Conservation (phyloP, 441 rosid species). For the Sinapis alba region DNA sequence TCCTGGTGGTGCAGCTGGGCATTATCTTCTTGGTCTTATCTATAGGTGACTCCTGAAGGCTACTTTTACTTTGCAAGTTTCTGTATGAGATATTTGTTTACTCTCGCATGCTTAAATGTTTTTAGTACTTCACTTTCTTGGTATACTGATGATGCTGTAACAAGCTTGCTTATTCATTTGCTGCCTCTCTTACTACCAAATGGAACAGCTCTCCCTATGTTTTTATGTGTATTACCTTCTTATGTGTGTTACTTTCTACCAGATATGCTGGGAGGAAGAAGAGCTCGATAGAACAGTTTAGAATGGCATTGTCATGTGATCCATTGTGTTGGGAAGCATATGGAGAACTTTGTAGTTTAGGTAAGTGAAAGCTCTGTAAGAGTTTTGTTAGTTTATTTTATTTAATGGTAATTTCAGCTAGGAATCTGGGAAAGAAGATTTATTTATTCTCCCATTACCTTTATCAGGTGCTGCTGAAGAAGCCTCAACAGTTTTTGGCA, state of each 20-base stretch:
- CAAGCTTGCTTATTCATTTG: not conserved
- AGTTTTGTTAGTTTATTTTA: conserved; percentile 13
- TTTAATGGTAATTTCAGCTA: not conserved
- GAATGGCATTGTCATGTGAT: conserved; percentile 55
- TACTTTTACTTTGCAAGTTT: conserved; percentile 10
- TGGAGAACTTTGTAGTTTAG: conserved; percentile 57
- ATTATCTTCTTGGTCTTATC: conserved; percentile 63
- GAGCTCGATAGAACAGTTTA: conserved; percentile 52
- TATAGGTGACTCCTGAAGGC: conserved; percentile 44
- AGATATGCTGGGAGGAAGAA: conserved; percentile 52
- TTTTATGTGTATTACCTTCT: not conserved
- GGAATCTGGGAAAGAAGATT: conserved; percentile 11
- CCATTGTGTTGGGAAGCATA: conserved; percentile 68
- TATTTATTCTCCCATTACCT: not conserved
- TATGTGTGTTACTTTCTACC: conserved; percentile 25
- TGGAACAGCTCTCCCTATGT: not conserved
- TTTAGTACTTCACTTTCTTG: conserved; percentile 10
- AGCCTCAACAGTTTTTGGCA: conserved; percentile 50
- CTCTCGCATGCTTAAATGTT: conserved; percentile 1
- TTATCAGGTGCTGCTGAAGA: conserved; percentile 60
- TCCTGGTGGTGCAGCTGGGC: conserved; percentile 64
- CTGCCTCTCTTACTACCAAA: conserved; percentile 18
- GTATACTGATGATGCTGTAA: conserved; percentile 14
- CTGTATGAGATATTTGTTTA: not conserved
- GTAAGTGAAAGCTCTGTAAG: conserved; percentile 35